Percentiles rank a stretch among this genome's conserved stretches.
Conservation (phyloP, 306 rosid genomes). For the Vigna radiata region DNA sequence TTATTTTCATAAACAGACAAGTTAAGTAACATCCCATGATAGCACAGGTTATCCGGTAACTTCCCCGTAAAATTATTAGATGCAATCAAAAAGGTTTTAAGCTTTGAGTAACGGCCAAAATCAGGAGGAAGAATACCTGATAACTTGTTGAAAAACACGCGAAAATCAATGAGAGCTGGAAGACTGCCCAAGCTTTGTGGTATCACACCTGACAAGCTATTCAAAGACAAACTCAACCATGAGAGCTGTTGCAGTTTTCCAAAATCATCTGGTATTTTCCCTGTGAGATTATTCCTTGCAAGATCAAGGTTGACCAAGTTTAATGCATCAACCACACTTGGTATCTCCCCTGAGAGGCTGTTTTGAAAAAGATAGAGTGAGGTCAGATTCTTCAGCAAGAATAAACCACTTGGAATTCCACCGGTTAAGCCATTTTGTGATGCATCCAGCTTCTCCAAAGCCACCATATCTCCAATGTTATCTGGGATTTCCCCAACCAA, state of each 20-base stretch:
- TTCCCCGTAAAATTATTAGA: slow-evolving; percentile 38
- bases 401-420: slow-evolving; percentile 34
- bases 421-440: slow-evolving; percentile 38
- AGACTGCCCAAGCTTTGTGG: slow-evolving; percentile 41
- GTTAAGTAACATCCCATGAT: slow-evolving; percentile 35
- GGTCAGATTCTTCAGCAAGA: slow-evolving; percentile 48
- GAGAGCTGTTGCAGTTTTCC: slow-evolving; percentile 42
- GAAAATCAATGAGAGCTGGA: slow-evolving; percentile 40
- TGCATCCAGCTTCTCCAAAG: slow-evolving; percentile 42
- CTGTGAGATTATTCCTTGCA: slow-evolving; percentile 34
- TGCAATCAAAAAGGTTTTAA: slow-evolving; percentile 35
- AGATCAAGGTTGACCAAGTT: slow-evolving; percentile 40
- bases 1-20: slow-evolving; percentile 39
- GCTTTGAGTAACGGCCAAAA: slow-evolving; percentile 43
- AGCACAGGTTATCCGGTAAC: slow-evolving; percentile 47
- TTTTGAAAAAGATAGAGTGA: slow-evolving; percentile 15
- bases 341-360: slow-evolving; percentile 44
- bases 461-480: slow-evolving; percentile 44
- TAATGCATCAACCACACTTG: slow-evolving; percentile 42
- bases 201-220: slow-evolving; percentile 43
- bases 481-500: slow-evolving; percentile 47
- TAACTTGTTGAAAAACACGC: slow-evolving; percentile 33
- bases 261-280: slow-evolving; percentile 43
- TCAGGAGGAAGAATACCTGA: slow-evolving; percentile 49
- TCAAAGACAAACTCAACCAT: slow-evolving; percentile 43